Percentiles rank a stretch among this genome's conserved stretches.
phyloP scores from a whole-genome alignment of 2,329 filamentous ascomycete species.

The Dactylellina parvicollis region DNA sequence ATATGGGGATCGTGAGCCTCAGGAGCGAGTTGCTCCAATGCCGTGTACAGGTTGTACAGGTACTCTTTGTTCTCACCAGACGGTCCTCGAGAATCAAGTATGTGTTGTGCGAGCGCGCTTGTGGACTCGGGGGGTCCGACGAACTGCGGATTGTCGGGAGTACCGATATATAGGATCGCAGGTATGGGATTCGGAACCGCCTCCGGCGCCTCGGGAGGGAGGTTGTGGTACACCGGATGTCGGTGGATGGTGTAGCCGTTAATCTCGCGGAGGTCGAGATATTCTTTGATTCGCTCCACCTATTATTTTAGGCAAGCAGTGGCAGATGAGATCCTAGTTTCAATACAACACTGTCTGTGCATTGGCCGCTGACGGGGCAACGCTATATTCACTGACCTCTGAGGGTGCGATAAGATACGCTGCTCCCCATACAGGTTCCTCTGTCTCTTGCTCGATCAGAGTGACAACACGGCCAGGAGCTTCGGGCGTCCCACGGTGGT shows the following conservation, averaged over 20 bases:
- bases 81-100: slow-evolving; percentile 78
- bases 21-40: slow-evolving; percentile 75
- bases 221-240: slow-evolving; percentile 79
- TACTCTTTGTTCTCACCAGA: slow-evolving; percentile 94
- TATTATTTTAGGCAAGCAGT: slow-evolving; percentile 19
- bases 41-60: slow-evolving; percentile 79
- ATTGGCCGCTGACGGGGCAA: slow-evolving; percentile 22
- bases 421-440: slow-evolving; percentile 83
- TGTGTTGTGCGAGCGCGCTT: slow-evolving; percentile 76
- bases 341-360: slow-evolving; percentile 21
- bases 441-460: slow-evolving; percentile 77
- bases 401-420: slow-evolving; percentile 83
- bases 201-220: slow-evolving; percentile 56
- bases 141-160: slow-evolving; percentile 92
- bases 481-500: slow-evolving; percentile 90
- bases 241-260: slow-evolving; percentile 94
- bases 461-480: slow-evolving; percentile 92
- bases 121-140: slow-evolving; percentile 77
- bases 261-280: slow-evolving; percentile 92
- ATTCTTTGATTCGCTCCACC: slow-evolving; percentile 52
- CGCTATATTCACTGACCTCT: slow-evolving; percentile 65
- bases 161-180: slow-evolving; percentile 89
- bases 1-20: slow-evolving; percentile 87
- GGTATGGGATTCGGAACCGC: slow-evolving; percentile 63
- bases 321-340: slow-evolving; percentile 61